These are phyloP conservation scores for Lactuca sativa DNA, from an alignment of 129 eudicot genomes.

Conservation along the genomic window DNA sequence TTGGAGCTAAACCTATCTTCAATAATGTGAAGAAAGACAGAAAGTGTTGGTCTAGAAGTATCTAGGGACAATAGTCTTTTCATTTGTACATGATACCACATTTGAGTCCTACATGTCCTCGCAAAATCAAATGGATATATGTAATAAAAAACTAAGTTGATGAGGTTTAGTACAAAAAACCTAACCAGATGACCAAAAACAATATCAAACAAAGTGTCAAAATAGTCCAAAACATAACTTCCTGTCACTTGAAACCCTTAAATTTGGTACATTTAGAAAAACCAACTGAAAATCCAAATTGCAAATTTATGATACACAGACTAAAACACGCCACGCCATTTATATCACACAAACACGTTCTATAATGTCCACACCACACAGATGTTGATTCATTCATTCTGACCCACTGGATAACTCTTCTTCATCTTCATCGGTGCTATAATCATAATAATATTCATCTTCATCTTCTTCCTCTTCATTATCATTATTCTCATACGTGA, in stretches of 20 bases:
- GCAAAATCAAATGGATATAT: neutral
- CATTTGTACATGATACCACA: neutral
- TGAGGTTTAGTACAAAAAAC: neutral
- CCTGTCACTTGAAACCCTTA: neutral
- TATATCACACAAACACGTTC: constrained; percentile 30
- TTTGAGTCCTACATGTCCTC: neutral
- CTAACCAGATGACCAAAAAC: neutral
- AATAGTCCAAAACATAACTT: constrained; percentile 9
- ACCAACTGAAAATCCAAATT: constrained; percentile 7
- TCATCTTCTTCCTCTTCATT: constrained; percentile 38
- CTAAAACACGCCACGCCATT: neutral
- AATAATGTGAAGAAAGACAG: too few species aligned
- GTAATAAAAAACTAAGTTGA: neutral
- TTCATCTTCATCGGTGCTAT: constrained; percentile 55
- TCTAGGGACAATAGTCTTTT: too few species aligned
- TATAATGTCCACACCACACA: constrained; percentile 22
- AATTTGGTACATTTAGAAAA: constrained; percentile 14
- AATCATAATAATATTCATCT: constrained; percentile 52
- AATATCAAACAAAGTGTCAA: neutral
- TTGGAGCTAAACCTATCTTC: too few species aligned
- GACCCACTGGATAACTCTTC: constrained; percentile 52
- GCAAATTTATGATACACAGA: constrained; percentile 25
- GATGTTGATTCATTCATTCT: constrained; percentile 14
- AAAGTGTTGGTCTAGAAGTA: too few species aligned
- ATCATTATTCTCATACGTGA: constrained; percentile 36